Percentiles rank a stretch among this genome's conserved stretches.
Conservation (phyloP, 352 stramenopile species). For the Phytopythium montanum region DNA sequence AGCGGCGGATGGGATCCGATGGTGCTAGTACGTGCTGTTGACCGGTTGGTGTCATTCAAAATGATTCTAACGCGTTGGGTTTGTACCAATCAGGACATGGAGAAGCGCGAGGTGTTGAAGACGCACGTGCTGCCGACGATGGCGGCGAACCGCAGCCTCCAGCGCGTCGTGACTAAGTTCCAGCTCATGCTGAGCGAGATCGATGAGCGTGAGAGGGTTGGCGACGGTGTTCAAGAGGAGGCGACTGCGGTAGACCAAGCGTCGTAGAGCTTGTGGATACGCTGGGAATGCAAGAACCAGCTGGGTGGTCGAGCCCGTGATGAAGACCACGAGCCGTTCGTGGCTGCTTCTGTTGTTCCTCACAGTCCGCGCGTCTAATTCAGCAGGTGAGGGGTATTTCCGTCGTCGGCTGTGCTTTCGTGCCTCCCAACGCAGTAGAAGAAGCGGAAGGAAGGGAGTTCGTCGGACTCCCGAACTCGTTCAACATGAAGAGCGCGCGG, state of each 20-base stretch:
- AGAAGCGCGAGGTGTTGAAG: slow-evolving; percentile 76
- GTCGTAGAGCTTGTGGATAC: neutral
- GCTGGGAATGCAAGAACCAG: neutral
- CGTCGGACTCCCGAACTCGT: neutral
- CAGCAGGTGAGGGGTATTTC: neutral
- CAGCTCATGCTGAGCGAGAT: slow-evolving; percentile 82
- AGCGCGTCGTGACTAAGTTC: slow-evolving; percentile 82
- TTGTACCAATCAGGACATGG: slow-evolving; percentile 36
- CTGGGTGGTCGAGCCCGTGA: neutral
- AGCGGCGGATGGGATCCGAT: slow-evolving; percentile 29
- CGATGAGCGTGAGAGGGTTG: slow-evolving; percentile 34
- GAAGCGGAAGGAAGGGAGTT: neutral
- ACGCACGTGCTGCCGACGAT: slow-evolving; percentile 72
- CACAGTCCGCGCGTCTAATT: no score
- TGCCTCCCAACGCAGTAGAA: neutral
- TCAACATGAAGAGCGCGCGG: neutral
- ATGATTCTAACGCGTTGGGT: slow-evolving; percentile 10
- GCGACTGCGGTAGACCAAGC: neutral
- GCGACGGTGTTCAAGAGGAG: slow-evolving; percentile 7
- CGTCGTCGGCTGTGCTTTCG: neutral
- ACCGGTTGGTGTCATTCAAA: slow-evolving; percentile 2
- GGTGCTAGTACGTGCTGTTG: slow-evolving; percentile 37
- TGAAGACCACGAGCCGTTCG: neutral
- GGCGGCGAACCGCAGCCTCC: slow-evolving; percentile 71
- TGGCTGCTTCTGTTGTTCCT: no score